Conservation (phyloP, 176 grass and related monocot genomes). For the Bolboschoenus planiculmis region DNA sequence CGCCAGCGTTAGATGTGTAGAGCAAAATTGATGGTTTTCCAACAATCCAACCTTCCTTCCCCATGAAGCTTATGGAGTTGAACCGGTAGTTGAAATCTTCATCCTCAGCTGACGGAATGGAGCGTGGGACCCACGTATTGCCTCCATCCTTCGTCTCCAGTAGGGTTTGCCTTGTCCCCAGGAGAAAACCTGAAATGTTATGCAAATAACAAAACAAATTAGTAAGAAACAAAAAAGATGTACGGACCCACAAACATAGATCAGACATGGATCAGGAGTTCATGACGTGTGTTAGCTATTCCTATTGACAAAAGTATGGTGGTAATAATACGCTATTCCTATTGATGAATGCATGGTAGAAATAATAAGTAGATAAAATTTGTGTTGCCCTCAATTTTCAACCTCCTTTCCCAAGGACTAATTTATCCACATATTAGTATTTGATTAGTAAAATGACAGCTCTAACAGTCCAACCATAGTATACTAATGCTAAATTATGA, state of each 20-base stretch:
- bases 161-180: conserved; percentile 83
- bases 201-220: not conserved
- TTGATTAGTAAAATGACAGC: not conserved
- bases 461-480: not conserved
- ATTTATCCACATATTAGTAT: not conserved
- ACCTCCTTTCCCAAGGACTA: not conserved
- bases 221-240: not conserved
- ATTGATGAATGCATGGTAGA: not conserved
- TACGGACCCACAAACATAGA: not conserved
- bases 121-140: conserved; percentile 60
- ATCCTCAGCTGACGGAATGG: conserved; percentile 83
- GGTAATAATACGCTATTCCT: not conserved
- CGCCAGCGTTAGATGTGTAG: conserved; percentile 70
- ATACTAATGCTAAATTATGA: not conserved
- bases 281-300: not conserved
- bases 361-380: not conserved
- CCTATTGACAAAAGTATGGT: not conserved
- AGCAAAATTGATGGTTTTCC: conserved; percentile 89
- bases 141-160: conserved; percentile 92
- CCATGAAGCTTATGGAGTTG: conserved; percentile 89
- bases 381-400: not conserved
- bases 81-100: conserved; percentile 99
- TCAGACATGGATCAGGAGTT: no score
- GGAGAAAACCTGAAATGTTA: conserved; percentile 58
- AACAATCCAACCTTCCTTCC: conserved; percentile 94